phyloP scores from a whole-genome alignment of 352 stramenopile genomes.

The Globisporangium lucens region DNA sequence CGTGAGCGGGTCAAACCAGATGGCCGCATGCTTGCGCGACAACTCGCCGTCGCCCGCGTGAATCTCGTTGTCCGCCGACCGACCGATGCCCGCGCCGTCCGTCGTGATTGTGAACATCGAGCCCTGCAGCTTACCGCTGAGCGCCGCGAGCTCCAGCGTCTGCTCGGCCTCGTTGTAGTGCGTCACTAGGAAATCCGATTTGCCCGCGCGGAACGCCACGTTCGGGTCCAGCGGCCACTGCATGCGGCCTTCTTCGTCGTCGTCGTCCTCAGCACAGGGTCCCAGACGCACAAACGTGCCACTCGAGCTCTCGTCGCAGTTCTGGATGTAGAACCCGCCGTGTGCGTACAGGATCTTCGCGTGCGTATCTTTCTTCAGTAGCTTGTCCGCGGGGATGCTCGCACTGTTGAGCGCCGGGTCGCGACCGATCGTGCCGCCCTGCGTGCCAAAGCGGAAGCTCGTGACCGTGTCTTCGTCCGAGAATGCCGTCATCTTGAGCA shows the following conservation, averaged over 20 bases:
- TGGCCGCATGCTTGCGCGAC: constrained; percentile 91
- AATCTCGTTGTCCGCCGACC: constrained; percentile 89
- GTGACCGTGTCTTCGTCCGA: constrained; percentile 72
- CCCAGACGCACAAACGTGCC: constrained; percentile 71
- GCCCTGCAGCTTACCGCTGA: constrained; percentile 63
- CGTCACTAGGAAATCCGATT: constrained; percentile 76
- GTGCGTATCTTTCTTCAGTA: constrained; percentile 49
- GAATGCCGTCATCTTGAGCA: constrained; percentile 84
- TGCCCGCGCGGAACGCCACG: constrained; percentile 72
- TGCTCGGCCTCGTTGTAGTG: constrained; percentile 49
- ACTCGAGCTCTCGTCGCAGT: constrained; percentile 39
- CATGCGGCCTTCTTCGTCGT: constrained; percentile 58
- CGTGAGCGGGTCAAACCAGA: constrained; percentile 88
- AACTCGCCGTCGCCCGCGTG: constrained; percentile 94
- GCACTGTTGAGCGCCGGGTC: constrained; percentile 44
- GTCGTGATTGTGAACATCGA: constrained; percentile 79
- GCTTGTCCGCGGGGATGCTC: constrained; percentile 72
- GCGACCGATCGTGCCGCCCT: constrained; percentile 54
- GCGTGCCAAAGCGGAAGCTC: constrained; percentile 60
- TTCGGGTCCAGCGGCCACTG: constrained; percentile 70
- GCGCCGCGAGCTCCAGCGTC: constrained; percentile 51
- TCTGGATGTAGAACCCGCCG: constrained; percentile 65
- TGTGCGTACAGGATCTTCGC: constrained; percentile 51
- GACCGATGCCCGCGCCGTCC: constrained; percentile 84
- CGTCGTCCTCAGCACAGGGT: constrained; percentile 24